Percentiles rank a stretch among this genome's conserved stretches.
phyloP scores from a whole-genome alignment of 805 yeast species.

The Yarrowia alimentaria region DNA sequence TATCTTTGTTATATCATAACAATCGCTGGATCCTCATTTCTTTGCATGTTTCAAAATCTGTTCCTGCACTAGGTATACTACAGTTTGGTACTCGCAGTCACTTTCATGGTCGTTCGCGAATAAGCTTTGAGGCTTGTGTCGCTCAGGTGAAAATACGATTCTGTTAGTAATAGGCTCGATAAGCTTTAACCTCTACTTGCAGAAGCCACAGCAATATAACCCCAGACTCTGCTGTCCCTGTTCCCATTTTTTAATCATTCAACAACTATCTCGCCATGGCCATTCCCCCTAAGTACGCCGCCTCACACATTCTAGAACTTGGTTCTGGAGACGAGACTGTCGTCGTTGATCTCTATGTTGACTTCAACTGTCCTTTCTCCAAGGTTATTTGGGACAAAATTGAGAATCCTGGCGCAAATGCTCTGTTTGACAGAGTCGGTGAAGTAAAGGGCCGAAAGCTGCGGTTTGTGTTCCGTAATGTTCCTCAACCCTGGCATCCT shows the following conservation, averaged over 20 bases:
- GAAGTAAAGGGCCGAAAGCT: constrained; percentile 49
- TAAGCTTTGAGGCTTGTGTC: no score
- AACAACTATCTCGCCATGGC: constrained; percentile 30
- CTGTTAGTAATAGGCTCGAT: no score
- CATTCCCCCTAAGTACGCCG: constrained; percentile 32
- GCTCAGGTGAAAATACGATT: no score
- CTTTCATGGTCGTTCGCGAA: no score
- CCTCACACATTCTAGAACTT: constrained; percentile 26
- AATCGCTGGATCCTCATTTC: no score
- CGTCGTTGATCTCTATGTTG: constrained; percentile 63
- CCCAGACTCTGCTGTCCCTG: background rate
- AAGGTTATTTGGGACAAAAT: constrained; percentile 62
- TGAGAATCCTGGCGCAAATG: constrained; percentile 39
- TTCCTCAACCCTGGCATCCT: constrained; percentile 91
- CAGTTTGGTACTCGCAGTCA: no score
- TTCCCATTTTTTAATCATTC: background rate
- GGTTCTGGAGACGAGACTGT: constrained; percentile 34
- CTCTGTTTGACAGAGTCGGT: constrained; percentile 53
- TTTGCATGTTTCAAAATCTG: no score
- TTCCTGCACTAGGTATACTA: no score
- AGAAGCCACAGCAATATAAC: constrained; percentile 24
- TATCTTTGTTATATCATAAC: no score
- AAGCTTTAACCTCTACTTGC: background rate
- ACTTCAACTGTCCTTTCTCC: constrained; percentile 73
- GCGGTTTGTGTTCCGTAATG: constrained; percentile 64